phyloP scores from a whole-genome alignment of 73 alveolate genomes.

The Symbiodinium natans region DNA sequence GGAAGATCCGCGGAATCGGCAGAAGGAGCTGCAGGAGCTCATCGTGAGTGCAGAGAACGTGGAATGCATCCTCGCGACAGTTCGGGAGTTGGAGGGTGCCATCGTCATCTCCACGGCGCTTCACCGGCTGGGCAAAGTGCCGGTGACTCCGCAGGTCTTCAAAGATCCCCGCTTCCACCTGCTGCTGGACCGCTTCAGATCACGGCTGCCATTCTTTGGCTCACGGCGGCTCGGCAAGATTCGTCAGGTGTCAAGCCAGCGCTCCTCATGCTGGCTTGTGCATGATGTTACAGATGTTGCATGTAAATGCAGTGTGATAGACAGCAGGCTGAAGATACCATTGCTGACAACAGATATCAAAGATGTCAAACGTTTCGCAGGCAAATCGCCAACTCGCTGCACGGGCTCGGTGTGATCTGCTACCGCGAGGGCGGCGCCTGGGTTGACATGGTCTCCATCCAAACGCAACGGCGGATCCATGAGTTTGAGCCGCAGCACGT shows the following conservation, averaged over 20 bases:
- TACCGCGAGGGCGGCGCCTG: slow-evolving; percentile 62
- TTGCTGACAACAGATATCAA: neutral
- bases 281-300: neutral
- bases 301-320: neutral
- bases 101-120: slow-evolving; percentile 87
- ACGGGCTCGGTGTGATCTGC: slow-evolving; percentile 65
- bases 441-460: slow-evolving; percentile 84
- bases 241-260: too few species aligned
- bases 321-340: neutral
- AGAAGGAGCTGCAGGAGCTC: slow-evolving; percentile 89
- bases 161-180: slow-evolving; percentile 64
- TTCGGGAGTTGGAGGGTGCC: slow-evolving; percentile 89
- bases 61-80: slow-evolving; percentile 54
- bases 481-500: slow-evolving; percentile 94
- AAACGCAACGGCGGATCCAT: slow-evolving; percentile 89
- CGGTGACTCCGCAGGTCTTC: slow-evolving; percentile 17
- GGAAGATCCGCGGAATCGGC: slow-evolving; percentile 74
- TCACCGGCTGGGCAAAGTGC: slow-evolving; percentile 80
- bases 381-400: slow-evolving; percentile 87
- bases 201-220: slow-evolving; percentile 88
- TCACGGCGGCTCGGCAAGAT: slow-evolving; percentile 23
- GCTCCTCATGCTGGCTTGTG: neutral
- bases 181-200: slow-evolving; percentile 57
- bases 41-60: slow-evolving; percentile 62
- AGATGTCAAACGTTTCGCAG: too few species aligned